These are phyloP conservation scores for Yarrowia sp. DNA, from an alignment of 805 yeast species.

Conservation along the genomic window DNA sequence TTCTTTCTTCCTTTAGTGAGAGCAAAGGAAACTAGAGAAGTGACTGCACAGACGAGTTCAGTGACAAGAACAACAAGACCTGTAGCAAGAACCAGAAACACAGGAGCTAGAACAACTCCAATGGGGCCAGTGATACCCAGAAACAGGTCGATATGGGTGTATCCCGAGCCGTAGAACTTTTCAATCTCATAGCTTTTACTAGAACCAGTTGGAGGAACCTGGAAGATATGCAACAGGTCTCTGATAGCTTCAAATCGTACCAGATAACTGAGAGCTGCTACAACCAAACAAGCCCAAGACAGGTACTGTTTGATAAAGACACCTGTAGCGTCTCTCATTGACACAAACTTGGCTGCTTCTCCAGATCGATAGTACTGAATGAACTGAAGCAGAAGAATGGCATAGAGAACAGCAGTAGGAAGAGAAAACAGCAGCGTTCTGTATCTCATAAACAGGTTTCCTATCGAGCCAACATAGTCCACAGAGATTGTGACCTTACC, in stretches of 20 bases:
- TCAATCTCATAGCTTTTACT: constrained; percentile 21
- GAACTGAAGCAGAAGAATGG: constrained; percentile 57
- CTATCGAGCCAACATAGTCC: constrained; percentile 58
- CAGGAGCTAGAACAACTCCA: constrained; percentile 11
- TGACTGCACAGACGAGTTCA: background rate
- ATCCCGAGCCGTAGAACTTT: constrained; percentile 16
- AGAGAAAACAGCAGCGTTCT: constrained; percentile 68
- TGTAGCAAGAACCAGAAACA: constrained; percentile 8
- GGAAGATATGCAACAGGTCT: background rate
- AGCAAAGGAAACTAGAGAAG: background rate
- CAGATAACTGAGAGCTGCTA: constrained; percentile 1
- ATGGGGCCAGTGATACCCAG: constrained; percentile 8
- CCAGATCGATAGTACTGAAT: constrained; percentile 42
- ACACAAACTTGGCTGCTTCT: constrained; percentile 38
- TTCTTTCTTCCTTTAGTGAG: background rate
- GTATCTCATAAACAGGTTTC: constrained; percentile 66
- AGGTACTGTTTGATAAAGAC: constrained; percentile 39
- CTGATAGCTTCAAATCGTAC: background rate
- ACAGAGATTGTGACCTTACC: constrained; percentile 39
- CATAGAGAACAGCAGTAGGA: constrained; percentile 57
- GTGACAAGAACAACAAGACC: background rate
- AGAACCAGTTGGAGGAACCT: constrained; percentile 4
- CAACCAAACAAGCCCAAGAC: constrained; percentile 51
- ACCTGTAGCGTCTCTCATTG: constrained; percentile 39
- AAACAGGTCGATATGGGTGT: constrained; percentile 26